Percentiles rank a stretch among this genome's conserved stretches.
Evolutionary conservation across 805 yeast genomes (phyloP).

Genomic region (Yarrowia bubula): DNA sequence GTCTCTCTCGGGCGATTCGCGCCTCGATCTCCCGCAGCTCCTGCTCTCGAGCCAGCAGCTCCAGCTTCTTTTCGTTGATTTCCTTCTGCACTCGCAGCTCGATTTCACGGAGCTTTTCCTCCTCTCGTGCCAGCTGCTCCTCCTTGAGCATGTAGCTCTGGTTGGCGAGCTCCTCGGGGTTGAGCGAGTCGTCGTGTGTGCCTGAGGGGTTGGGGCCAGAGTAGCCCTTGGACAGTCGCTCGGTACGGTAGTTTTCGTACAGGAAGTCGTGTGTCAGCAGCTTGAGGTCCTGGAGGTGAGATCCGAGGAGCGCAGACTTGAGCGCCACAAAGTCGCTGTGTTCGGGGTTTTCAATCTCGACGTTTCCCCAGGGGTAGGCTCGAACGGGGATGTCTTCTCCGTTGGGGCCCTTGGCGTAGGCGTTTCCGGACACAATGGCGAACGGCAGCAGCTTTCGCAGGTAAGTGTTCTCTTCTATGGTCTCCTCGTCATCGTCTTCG

Average conservation of each 20-base stretch:
- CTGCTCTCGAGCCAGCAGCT: conserved; percentile 42
- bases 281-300: conserved; percentile 75
- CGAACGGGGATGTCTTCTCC: conserved; percentile 40
- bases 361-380: conserved; percentile 60
- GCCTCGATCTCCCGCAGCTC: conserved; percentile 44
- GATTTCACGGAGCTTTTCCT: conserved; percentile 41
- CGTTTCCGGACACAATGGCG: conserved; percentile 40
- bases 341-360: conserved; percentile 43
- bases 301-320: conserved; percentile 66
- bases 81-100: conserved; percentile 43
- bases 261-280: conserved; percentile 74
- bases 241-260: conserved; percentile 78
- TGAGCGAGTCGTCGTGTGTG: conserved; percentile 32
- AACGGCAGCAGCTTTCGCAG: conserved; percentile 56
- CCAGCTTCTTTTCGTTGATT: conserved; percentile 41
- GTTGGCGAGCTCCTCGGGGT: conserved; percentile 43
- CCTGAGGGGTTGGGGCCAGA: conserved; percentile 22
- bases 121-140: conserved; percentile 45
- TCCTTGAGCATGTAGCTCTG: conserved; percentile 43
- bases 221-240: conserved; percentile 50
- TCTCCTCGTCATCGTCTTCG: conserved; percentile 50
- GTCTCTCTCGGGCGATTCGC: conserved; percentile 33
- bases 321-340: conserved; percentile 43
- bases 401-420: conserved; percentile 1
- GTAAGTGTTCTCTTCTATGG: conserved; percentile 38